Evolutionary conservation across 139 green algal species (phyloP), one percentile per base, ranked within the genome.

Genomic region (Chlamydomonas applanata): DNA sequence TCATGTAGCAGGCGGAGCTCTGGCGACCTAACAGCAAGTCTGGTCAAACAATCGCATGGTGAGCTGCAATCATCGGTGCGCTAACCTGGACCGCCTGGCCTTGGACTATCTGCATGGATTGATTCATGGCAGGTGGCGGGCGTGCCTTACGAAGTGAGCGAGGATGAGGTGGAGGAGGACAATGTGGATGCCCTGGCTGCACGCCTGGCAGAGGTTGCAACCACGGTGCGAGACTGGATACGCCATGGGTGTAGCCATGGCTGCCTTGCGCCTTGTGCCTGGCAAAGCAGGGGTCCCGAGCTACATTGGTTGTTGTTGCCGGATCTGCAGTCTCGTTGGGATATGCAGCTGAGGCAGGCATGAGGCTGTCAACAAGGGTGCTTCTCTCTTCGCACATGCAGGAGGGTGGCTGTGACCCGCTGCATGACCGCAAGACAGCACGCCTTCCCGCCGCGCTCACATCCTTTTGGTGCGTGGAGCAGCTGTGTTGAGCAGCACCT

Each of bases 111-210:
- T 25, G 7, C 13, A 29, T 29, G 9, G 24, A 4, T 44, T 64
- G 56, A 33, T 13, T 27, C 19, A 20, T 20, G 17, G 13, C 46
- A 73, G 67, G 67, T 60, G 27, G 45, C 67, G n/a, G 67, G 67
- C 7, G 45, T 27, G 27, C 60, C 19, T 27, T 13, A 64, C 27
- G 27, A 49, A 16, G 63, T 78, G 30, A 72, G 14, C 32, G 24
- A 61, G 22, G 73, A 78, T n/a, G 73, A 78, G 9, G 73, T 65
- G 40, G 73, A 78, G 32, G 73, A 78, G 32, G 73, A 62, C 3
- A 62, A 78, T 27, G 62, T 64, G 19, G 73, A 78, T 22, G 46
- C 17, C 4, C 73, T 78, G 62, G 73, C 45, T 7, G 29, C 52
- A 9, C 63, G 63, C 19, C 63, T 78, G 61, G 14, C 24, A 36